phyloP scores from a whole-genome alignment of 2,329 filamentous ascomycete species.

The Biscogniauxia mediterranea region DNA sequence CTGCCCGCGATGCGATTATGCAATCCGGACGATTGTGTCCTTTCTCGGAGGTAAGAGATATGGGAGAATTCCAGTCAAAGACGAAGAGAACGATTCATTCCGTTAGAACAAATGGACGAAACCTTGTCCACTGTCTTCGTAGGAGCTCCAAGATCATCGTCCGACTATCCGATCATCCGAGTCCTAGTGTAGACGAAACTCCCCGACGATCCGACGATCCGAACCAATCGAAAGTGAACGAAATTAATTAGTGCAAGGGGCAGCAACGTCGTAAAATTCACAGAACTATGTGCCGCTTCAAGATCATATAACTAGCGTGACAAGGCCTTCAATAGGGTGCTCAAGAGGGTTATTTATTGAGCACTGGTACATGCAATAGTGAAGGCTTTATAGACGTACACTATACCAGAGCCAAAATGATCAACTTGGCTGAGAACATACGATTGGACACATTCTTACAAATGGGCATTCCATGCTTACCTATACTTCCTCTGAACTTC shows the following conservation, averaged over 20 bases:
- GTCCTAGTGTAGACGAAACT: too few species aligned
- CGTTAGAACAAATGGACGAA: background rate
- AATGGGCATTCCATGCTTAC: too few species aligned
- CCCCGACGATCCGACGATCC: background rate
- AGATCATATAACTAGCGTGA: too few species aligned
- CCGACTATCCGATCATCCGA: slow-evolving; percentile 15
- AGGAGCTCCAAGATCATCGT: slow-evolving; percentile 4
- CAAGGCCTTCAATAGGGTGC: too few species aligned
- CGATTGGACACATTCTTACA: too few species aligned
- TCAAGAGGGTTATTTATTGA: too few species aligned
- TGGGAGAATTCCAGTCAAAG: background rate
- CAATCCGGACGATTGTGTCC: background rate
- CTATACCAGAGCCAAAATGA: too few species aligned
- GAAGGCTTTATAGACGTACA: too few species aligned
- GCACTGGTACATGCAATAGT: too few species aligned
- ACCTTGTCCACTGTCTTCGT: background rate
- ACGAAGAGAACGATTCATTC: background rate
- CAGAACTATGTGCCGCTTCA: too few species aligned
- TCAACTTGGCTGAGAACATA: too few species aligned
- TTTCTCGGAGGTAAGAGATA: background rate
- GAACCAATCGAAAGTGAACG: background rate
- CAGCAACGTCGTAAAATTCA: background rate
- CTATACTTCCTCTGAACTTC: too few species aligned
- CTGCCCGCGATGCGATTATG: background rate
- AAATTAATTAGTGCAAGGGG: background rate